Base-by-base conservation (phyloP, 140 eudicot species). In the Bidens hawaiensis region DNA sequence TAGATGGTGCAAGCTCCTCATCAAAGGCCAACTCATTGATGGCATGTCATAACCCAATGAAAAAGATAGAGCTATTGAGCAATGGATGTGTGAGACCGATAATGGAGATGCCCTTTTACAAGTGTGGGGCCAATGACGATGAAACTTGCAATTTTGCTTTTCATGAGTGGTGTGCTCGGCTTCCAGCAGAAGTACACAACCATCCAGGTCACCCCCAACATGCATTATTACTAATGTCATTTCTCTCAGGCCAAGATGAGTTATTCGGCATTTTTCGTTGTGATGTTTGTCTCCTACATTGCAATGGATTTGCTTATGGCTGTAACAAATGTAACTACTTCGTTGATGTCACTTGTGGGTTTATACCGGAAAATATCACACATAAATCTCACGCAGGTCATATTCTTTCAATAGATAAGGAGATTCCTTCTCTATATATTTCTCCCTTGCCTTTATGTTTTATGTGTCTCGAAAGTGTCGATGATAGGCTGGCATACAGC, bases 261-360 rank as follows among this genome's bases (percentile, higher is more conserved):
- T 2, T 0, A 4, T 24, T 26, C 10, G 7, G 16, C 21, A 1
- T 41, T 8, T 62, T n/a, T n/a, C n/a, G n/a, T 10, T 61, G 76
- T 8, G 0, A 0, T 19, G 27, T 25, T 10, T 62, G 70, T 3
- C 0, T 2, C 13, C 22, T 50, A 7, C 17, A 0, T n/a, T 40
- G 70, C 46, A 71, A 62, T 1, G 65, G 64, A 26, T 63, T 25
- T 43, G 17, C 14, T 1, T 53, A 53, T 22, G 0, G 41, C 2
- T 72, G 77, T 53, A 60, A 19, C 16, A 0, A 50, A 3, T 63
- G 77, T 31, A 17, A 11, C 1, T 51, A 25, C 31, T 1, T 12
- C n/a, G 22, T 72, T 8, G 77, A 63, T 53, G 30, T 52, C 16
- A 40, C 1, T 38, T 72, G 71, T 71, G 69, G 55, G 15, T 71